Base-by-base conservation (phyloP, 208 protist genomes). In the Leishmania guyanensis region DNA sequence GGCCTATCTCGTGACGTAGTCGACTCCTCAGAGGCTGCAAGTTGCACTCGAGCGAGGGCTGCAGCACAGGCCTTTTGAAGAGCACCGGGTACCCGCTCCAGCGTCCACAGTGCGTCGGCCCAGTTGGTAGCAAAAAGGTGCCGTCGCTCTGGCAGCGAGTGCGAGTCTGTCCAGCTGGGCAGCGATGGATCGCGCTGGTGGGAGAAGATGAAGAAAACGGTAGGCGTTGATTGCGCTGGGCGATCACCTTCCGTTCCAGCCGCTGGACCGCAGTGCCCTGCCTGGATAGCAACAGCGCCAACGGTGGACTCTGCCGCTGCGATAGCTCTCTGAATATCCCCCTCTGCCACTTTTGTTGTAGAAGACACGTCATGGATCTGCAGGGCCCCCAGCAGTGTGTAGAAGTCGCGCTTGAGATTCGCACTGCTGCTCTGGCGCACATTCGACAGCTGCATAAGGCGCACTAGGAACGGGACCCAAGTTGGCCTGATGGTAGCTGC, bases 371-470 rank as follows among this genome's bases (percentile, higher is more conserved):
- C 64, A 20, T 16, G 36, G 26, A 51, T 65, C 22, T 79, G 81
- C 62, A 94, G 78, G 4, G 46, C 54, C 78, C 89, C 89, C 17
- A 88, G 62, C 0, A 91, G 71, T 8, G 29, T 46, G 80, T 85
- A 93, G 60, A 88, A 94, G 8, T 81, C 81, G 58, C 88, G 86
- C 80, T 92, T 93, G 33, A 92, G 79, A 12, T 72, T 4, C 14
- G 83, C 87, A 51, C 86, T 84, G 64, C 64, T 60, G 3, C 83
- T 88, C 22, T 82, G 66, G 12, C 60, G 75, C 14, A 89, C 73
- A 17, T 74, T 89, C 5, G 89, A 94, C 17, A 92, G 46, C 66
- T 90, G 82, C 76, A 96, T 70, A 33, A 94, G 71, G 3, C 87
- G 84, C n/a, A 85, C 39, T 10, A 96, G 48, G 56, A 91, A 90